phyloP scores from a whole-genome alignment of 257 asterid species.

The Echites panduratus region DNA sequence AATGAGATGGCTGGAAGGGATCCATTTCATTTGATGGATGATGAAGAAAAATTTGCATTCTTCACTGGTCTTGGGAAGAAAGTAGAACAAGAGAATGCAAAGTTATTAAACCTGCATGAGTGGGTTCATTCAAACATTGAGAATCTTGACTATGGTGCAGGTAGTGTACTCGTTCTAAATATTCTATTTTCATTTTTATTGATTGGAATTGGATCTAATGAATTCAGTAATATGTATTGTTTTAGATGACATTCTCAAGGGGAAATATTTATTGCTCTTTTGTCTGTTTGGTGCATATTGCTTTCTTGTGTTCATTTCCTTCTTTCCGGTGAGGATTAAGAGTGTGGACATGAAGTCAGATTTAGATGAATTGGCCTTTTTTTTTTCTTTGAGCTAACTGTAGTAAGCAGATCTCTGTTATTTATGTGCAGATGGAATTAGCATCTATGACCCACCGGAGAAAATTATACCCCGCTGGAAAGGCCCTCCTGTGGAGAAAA shows the following conservation, averaged over 20 bases:
- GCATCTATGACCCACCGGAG: constrained; percentile 82
- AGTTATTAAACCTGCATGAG: constrained; percentile 64
- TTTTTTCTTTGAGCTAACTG: not conserved
- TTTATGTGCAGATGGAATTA: constrained; percentile 63
- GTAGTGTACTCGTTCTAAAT: constrained; percentile 31
- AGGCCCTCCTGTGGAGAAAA: constrained; percentile 65
- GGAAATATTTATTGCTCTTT: not conserved
- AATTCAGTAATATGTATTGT: not conserved
- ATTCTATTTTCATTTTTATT: constrained; percentile 9
- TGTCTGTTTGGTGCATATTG: not conserved
- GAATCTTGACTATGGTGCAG: constrained; percentile 96
- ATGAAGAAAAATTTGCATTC: constrained; percentile 63
- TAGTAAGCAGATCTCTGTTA: not conserved
- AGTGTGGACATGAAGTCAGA: not conserved
- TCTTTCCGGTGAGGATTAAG: not conserved
- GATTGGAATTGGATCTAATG: not conserved
- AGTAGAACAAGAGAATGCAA: constrained; percentile 69
- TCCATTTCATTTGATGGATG: constrained; percentile 73
- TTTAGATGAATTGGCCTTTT: not conserved
- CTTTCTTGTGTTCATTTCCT: constrained; percentile 1
- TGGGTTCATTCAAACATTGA: constrained; percentile 88
- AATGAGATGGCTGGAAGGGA: constrained; percentile 94
- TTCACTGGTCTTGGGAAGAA: constrained; percentile 84
- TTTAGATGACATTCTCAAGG: not conserved
- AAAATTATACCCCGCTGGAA: constrained; percentile 91